These are phyloP conservation scores for Nicotiana otophora DNA, from an alignment of 257 asterid genomes.

Conservation along the genomic window DNA sequence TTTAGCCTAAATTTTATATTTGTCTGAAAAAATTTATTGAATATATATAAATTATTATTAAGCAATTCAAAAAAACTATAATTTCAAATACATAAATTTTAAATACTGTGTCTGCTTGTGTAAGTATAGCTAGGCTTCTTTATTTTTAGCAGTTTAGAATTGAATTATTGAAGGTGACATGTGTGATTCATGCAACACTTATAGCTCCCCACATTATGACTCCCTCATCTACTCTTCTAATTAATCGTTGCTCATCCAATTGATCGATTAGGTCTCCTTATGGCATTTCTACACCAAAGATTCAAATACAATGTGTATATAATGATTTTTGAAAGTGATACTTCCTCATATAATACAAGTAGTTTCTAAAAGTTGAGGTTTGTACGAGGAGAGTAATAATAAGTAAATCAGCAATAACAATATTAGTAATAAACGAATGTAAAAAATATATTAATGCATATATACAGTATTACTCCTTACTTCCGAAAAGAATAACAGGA, in stretches of 20 bases:
- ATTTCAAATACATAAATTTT: too few species aligned
- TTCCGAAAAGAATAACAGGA: too few species aligned
- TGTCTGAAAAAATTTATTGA: too few species aligned
- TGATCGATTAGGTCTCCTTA: not conserved
- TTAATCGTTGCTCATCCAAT: not conserved
- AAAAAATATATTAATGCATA: too few species aligned
- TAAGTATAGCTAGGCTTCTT: not conserved
- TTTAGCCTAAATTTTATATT: too few species aligned
- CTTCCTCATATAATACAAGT: not conserved
- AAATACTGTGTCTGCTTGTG: accelerated
- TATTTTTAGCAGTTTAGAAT: not conserved
- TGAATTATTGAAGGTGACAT: not conserved
- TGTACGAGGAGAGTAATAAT: not conserved
- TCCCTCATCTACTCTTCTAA: not conserved
- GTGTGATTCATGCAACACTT: not conserved
- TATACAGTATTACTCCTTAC: too few species aligned
- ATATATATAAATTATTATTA: too few species aligned
- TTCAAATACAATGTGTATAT: not conserved
- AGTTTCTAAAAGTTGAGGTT: not conserved
- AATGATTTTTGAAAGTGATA: not conserved
- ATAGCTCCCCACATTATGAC: not conserved
- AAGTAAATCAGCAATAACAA: not conserved
- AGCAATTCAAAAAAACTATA: too few species aligned
- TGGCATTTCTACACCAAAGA: not conserved
- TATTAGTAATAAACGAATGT: not conserved